Base-by-base conservation (phyloP, 140 eudicot genomes). In the Stevia rebaudiana region DNA sequence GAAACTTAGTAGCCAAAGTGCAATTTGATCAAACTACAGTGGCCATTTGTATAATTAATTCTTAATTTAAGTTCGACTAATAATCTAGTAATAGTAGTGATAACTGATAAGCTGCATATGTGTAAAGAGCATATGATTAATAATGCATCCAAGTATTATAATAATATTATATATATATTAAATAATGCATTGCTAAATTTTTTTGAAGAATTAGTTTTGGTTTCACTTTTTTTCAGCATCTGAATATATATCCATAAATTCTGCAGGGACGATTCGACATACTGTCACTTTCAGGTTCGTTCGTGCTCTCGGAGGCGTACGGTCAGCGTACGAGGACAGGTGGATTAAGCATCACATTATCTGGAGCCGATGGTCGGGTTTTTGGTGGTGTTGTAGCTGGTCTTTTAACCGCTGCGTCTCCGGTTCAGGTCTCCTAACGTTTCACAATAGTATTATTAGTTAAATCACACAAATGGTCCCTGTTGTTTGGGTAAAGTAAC, bases 361-460 rank as follows among this genome's bases (percentile, higher is more conserved):
- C 97, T 30, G 97, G 97, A 61, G 83, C 95, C 4, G 94, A 89
- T 73, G 97, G 97, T 35, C 87, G 95, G 46, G 94, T 89, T 71
- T 81, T 89, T 58, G 97, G 97, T 6, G 97, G 97, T 69, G 85
- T 86, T 46, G 97, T 89, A 62, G 95, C 94, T 21, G 97, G 97
- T 36, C 82, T 86, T n/a, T 78, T 89, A 9, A 62, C 68, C 15
- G 97, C 97, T 23, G 85, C 95, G 44, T 79, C 95, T 52, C 87
- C 89, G 52, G 97, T 89, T 66, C 95, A 89, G 95, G 97, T 88
- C 42, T 50, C 16, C 4, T 54, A 54, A 13, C 39, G 9, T 59
- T 61, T 50, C 62, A 18, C 18, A 24, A 56, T 15, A 15, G n/a
- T 66, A 42, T 30, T 55, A 21, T 25, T 25, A 12, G 37, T n/a